phyloP scores from a whole-genome alignment of 176 grass and related monocot genomes.

The Tuctoria greenei region DNA sequence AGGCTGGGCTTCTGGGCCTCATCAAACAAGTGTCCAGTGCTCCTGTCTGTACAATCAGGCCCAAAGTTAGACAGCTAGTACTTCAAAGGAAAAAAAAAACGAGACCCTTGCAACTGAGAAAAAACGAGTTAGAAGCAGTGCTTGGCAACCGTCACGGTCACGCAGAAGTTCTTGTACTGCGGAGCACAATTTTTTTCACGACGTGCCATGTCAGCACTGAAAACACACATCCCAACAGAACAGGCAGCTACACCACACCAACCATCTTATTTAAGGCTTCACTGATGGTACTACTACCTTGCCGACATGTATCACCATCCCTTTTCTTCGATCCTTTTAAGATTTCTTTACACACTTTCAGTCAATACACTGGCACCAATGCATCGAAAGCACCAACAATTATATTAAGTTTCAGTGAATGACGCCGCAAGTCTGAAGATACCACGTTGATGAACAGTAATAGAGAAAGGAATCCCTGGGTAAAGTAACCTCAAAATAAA shows the following conservation, averaged over 20 bases:
- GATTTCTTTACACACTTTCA: background rate
- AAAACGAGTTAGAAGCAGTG: no score
- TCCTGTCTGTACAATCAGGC: background rate
- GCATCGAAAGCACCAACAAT: background rate
- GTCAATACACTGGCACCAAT: background rate
- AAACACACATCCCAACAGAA: background rate
- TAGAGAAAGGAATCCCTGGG: background rate
- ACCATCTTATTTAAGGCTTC: background rate
- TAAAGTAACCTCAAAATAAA: constrained; percentile 30
- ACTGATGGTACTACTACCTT: background rate
- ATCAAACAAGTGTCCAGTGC: background rate
- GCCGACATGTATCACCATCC: constrained; percentile 2
- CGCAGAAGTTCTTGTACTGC: background rate
- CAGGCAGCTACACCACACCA: background rate
- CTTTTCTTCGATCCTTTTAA: background rate
- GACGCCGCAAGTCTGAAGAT: background rate
- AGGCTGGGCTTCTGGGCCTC: background rate
- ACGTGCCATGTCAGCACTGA: background rate
- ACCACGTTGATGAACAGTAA: constrained; percentile 3
- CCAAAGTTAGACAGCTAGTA: background rate
- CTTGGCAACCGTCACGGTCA: no score
- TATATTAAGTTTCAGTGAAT: background rate
- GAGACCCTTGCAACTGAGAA: no score
- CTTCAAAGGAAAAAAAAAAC: no score
- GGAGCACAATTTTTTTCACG: background rate